Base-by-base conservation (phyloP, 306 rosid species). In the Aeschynomene evenia region DNA sequence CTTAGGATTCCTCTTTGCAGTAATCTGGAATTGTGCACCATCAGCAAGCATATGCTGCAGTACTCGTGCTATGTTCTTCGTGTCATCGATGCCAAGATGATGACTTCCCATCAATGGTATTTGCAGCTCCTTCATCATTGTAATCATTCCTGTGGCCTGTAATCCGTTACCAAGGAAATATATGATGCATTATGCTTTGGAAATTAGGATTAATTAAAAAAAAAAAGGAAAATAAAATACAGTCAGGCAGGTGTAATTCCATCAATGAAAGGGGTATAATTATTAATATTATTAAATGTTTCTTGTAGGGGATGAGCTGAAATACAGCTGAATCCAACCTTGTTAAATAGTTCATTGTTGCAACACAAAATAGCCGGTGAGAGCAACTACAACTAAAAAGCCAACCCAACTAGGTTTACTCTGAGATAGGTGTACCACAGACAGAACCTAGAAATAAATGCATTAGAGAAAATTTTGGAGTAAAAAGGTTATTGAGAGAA, bases 21-120 rank as follows among this genome's bases (percentile, higher is more conserved):
- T 88, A 73, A 90, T 81, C 78, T 85, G 87, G 57, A 90, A 9
- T 29, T 71, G 63, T 4, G 94, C 98, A 51, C 97, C 98, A 64
- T 90, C 94, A 31, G 79, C 76, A 64, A 93, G 88, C 98, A 93
- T 82, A 56, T 73, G 89, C 55, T 85, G 97, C 52, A 90, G 66
- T 15, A 88, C 96, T 77, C 97, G 85, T 39, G 89, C 61, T 39
- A 93, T 90, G 90, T 90, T 93, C 90, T 84, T 85, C 21, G 92
- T 79, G 79, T 93, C 98, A 67, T 93, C 98, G 72, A 93, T 86
- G 42, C 98, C 98, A 69, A 93, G 98, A 82, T 93, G 98, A 80
- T 90, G 97, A 68, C 97, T 90, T 88, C 97, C 98, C 71, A 65
- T 1, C 81, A 85, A 72, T 10, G 91, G 94, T 71, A 93, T 72